Percentiles rank a stretch among this genome's conserved stretches.
phyloP scores from a whole-genome alignment of 495 filamentous ascomycete genomes.

The Aspergillus homomorphus region DNA sequence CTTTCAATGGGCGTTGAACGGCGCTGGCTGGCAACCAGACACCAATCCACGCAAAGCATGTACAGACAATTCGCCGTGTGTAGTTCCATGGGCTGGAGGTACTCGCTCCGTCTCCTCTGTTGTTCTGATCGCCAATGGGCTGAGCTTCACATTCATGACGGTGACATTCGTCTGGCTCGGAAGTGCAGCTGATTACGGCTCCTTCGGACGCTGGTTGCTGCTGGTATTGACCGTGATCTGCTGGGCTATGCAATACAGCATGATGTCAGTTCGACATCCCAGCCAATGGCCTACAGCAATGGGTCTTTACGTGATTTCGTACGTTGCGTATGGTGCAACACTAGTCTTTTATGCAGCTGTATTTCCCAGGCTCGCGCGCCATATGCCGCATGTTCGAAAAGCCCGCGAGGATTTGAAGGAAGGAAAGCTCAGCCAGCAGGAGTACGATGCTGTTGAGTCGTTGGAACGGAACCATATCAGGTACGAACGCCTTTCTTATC shows the following conservation, averaged over 20 bases:
- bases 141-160: constrained; percentile 51
- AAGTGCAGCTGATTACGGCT: constrained; percentile 49
- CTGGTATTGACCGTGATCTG: constrained; percentile 44
- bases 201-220: constrained; percentile 49
- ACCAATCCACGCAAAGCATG: constrained; percentile 39
- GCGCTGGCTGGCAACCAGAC: constrained; percentile 42
- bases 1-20: constrained; percentile 48
- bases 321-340: constrained; percentile 46
- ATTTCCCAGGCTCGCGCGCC: constrained; percentile 46
- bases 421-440: constrained; percentile 37
- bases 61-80: constrained; percentile 41
- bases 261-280: constrained; percentile 41
- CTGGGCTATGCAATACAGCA: constrained; percentile 48
- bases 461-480: constrained; percentile 49
- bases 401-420: constrained; percentile 44
- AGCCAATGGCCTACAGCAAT: constrained; percentile 49
- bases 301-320: constrained; percentile 47
- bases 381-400: constrained; percentile 47
- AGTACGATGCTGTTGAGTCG: constrained; percentile 48
- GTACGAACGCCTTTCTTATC: constrained; percentile 18
- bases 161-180: constrained; percentile 49
- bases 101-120: constrained; percentile 45
- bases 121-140: constrained; percentile 47
- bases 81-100: constrained; percentile 46
- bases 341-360: constrained; percentile 50